phyloP scores from a whole-genome alignment of 179 eudicot species.

The Beta lomatogona region DNA sequence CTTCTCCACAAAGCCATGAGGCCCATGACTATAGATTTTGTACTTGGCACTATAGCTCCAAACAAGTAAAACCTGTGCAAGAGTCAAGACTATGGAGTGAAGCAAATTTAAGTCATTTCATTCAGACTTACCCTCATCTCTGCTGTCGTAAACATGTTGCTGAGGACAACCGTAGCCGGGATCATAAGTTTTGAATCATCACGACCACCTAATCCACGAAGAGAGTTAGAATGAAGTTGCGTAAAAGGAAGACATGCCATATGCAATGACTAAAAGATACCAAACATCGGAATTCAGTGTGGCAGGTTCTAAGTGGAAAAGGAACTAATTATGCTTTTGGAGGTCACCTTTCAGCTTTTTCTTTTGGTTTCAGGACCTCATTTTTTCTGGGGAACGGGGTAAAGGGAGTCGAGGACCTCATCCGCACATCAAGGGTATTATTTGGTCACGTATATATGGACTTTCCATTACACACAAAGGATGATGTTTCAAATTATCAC shows the following conservation, averaged over 20 bases:
- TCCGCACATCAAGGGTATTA: background rate
- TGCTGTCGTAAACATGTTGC: constrained; percentile 80
- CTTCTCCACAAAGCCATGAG: background rate
- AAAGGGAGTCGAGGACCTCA: background rate
- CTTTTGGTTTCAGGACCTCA: background rate
- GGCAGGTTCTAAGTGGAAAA: background rate
- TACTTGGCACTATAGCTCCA: background rate
- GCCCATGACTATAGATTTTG: background rate
- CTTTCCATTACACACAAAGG: too few species aligned
- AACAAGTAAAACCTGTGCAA: background rate
- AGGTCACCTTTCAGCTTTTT: background rate
- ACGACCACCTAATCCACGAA: constrained; percentile 68
- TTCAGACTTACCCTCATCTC: constrained; percentile 79
- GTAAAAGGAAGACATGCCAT: background rate
- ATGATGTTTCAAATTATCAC: too few species aligned
- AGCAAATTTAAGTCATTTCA: background rate
- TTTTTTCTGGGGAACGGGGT: too few species aligned
- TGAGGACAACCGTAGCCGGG: constrained; percentile 83
- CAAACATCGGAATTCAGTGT: background rate
- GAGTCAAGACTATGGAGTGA: background rate
- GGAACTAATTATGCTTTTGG: background rate
- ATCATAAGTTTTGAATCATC: constrained; percentile 83
- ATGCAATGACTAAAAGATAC: background rate
- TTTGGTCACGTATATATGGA: background rate
- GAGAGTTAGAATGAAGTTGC: background rate